These are phyloP conservation scores for Venturiaceae sp. DNA, from an alignment of 2,329 filamentous ascomycete genomes.

Conservation along the genomic window DNA sequence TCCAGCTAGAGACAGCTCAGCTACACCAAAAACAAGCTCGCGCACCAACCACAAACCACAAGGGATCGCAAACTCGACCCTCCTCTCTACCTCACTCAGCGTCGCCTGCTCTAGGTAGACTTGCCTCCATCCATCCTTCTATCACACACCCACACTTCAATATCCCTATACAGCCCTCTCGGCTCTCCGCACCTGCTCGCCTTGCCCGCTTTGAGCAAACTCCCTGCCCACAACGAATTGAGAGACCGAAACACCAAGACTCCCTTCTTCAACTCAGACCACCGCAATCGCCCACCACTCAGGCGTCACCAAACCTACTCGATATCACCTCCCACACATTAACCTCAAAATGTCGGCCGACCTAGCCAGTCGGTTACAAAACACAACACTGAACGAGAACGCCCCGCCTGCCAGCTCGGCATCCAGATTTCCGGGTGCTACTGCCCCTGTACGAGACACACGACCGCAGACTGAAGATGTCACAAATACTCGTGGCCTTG, in stretches of 20 bases:
- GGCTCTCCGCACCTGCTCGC: background rate
- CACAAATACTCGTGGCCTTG: conserved; percentile 91
- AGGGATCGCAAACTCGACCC: background rate
- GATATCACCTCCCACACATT: conserved; percentile 12
- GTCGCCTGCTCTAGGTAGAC: background rate
- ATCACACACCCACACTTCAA: background rate
- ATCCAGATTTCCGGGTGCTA: conserved; percentile 47
- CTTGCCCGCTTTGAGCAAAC: background rate
- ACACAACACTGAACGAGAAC: conserved; percentile 38
- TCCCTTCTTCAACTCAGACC: conserved; percentile 6
- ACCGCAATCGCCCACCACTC: background rate
- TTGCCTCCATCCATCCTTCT: background rate
- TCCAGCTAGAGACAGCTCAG: background rate
- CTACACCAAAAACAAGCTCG: background rate
- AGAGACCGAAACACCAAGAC: conserved; percentile 11
- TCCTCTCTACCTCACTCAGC: background rate
- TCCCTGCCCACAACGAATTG: background rate
- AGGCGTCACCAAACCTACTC: background rate
- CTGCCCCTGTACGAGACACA: conserved; percentile 62
- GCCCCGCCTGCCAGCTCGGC: conserved; percentile 3
- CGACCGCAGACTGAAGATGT: conserved; percentile 93
- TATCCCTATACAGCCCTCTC: background rate
- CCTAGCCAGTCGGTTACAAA: conserved; percentile 47
- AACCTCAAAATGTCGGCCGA: conserved; percentile 36
- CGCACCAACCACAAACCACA: background rate